Evolutionary conservation across 2,329 filamentous ascomycete species (phyloP).

Genomic region (Aspergillus chevalieri): DNA sequence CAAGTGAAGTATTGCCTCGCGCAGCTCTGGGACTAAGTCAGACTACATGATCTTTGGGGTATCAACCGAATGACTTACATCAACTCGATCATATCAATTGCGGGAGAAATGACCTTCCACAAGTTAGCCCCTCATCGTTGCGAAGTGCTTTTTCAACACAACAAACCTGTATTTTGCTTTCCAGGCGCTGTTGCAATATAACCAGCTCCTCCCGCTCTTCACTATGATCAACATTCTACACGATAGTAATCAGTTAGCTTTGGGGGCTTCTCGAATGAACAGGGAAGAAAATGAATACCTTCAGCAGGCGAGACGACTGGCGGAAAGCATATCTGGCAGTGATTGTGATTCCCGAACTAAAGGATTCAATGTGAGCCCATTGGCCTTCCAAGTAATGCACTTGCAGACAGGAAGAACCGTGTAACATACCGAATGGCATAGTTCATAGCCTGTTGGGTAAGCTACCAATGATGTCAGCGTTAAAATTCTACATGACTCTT

Average conservation of each 20-base stretch:
- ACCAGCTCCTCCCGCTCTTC: constrained; percentile 65
- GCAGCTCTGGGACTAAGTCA: constrained; percentile 48
- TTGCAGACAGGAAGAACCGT: neutral
- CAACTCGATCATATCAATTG: constrained; percentile 86
- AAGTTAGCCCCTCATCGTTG: constrained; percentile 3
- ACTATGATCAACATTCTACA: constrained; percentile 59
- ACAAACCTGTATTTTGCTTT: constrained; percentile 75
- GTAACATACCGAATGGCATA: constrained; percentile 66
- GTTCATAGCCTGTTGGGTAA: constrained; percentile 76
- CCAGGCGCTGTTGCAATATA: constrained; percentile 64
- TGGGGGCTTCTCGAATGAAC: neutral
- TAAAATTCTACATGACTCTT: constrained; percentile 9
- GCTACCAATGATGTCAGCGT: constrained; percentile 33
- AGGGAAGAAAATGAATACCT: constrained; percentile 36
- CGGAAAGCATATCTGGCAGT: constrained; percentile 80
- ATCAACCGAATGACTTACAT: constrained; percentile 52
- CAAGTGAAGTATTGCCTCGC: constrained; percentile 70
- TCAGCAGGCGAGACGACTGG: constrained; percentile 72
- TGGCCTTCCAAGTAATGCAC: neutral
- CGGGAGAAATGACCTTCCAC: constrained; percentile 71
- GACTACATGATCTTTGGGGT: neutral
- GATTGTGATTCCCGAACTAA: constrained; percentile 69
- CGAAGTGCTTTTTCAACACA: neutral
- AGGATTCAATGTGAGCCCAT: constrained; percentile 5
- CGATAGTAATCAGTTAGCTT: neutral